Conservation (phyloP, 768 basidiomycete genomes). For the Mrakia hoshinonis region DNA sequence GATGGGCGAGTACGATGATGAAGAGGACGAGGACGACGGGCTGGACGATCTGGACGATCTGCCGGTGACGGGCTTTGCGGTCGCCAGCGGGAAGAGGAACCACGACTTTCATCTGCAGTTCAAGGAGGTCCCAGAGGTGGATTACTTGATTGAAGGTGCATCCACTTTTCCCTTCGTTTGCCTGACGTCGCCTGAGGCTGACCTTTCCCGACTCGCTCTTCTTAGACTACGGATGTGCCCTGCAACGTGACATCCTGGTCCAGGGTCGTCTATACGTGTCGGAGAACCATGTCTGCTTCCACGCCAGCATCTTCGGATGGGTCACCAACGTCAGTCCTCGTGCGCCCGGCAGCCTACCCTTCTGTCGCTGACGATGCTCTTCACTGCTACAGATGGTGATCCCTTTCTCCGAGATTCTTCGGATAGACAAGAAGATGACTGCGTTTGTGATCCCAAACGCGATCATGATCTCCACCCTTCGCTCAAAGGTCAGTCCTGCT, state of each 20-base stretch:
- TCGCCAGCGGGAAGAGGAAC: slow-evolving; percentile 88
- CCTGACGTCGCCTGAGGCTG: not conserved
- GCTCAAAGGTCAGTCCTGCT: slow-evolving; percentile 41
- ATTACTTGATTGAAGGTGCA: slow-evolving; percentile 94
- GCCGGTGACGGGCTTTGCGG: slow-evolving; percentile 88
- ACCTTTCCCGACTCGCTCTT: not conserved
- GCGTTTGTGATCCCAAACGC: slow-evolving; percentile 96
- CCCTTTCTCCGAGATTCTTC: slow-evolving; percentile 74
- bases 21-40: slow-evolving; percentile 44
- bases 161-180: slow-evolving; percentile 19
- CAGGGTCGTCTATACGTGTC: slow-evolving; percentile 95
- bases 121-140: slow-evolving; percentile 71
- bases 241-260: slow-evolving; percentile 91
- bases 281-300: slow-evolving; percentile 98
- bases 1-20: slow-evolving; percentile 30
- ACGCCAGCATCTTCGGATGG: slow-evolving; percentile 99
- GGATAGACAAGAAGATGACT: slow-evolving; percentile 93
- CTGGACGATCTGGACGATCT: slow-evolving; percentile 67
- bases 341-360: too few relatives aligned
- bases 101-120: slow-evolving; percentile 94
- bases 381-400: slow-evolving; percentile 62
- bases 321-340: slow-evolving; percentile 72
- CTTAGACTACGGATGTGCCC: slow-evolving; percentile 90
- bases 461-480: slow-evolving; percentile 75
- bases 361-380: not conserved